These are phyloP conservation scores for Annulohypoxylon bovei DNA, from an alignment of 495 filamentous ascomycete genomes.

Conservation along the genomic window DNA sequence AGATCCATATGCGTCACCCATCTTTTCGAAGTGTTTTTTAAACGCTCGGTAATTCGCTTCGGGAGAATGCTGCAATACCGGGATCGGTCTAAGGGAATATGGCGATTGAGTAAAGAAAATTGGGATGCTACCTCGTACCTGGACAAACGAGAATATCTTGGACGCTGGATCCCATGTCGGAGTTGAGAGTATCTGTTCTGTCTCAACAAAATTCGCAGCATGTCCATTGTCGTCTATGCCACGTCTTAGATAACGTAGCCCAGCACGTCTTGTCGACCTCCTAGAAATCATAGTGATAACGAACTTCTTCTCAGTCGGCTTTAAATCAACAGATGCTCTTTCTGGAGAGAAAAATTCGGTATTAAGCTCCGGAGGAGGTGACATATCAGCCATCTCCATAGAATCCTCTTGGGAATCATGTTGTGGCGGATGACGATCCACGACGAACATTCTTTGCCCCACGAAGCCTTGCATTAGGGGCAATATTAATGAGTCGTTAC, in stretches of 20 bases:
- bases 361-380: constrained; percentile 30
- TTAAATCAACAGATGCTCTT: constrained; percentile 41
- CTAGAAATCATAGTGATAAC: constrained; percentile 88
- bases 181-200: constrained; percentile 86
- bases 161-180: constrained; percentile 64
- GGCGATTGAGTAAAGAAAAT: constrained; percentile 93
- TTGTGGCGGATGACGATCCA: constrained; percentile 61
- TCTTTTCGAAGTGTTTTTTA: constrained; percentile 75
- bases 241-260: constrained; percentile 89
- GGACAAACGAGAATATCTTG: constrained; percentile 82
- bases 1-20: constrained; percentile 73
- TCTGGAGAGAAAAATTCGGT: constrained; percentile 27
- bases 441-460: constrained; percentile 81
- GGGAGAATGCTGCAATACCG: constrained; percentile 78
- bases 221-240: constrained; percentile 89
- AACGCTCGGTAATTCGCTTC: constrained; percentile 82
- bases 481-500: constrained; percentile 72
- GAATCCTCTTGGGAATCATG: constrained; percentile 53
- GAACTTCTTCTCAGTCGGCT: constrained; percentile 61
- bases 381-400: constrained; percentile 53
- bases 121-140: constrained; percentile 88
- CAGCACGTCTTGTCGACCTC: constrained; percentile 82
- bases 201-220: constrained; percentile 91
- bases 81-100: constrained; percentile 89
- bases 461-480: constrained; percentile 96